phyloP scores from a whole-genome alignment of 345 rosid genomes.

The Mercurialis annua region DNA sequence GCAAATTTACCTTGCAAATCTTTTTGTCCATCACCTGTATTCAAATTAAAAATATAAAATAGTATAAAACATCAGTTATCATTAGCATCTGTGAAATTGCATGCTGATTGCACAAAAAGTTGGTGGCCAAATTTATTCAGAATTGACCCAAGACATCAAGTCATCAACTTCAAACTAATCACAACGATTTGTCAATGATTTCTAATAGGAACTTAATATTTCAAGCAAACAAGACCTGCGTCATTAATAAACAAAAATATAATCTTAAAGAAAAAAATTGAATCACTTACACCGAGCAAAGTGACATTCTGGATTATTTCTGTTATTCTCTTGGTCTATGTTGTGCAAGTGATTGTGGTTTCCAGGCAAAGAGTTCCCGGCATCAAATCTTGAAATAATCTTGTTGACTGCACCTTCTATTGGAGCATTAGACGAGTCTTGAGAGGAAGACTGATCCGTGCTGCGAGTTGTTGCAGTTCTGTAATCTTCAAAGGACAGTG shows the following conservation, averaged over 20 bases:
- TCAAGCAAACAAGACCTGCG: neutral
- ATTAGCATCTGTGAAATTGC: neutral
- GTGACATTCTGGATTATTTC: slow-evolving; percentile 8
- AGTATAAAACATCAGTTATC: neutral
- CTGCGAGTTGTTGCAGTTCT: neutral
- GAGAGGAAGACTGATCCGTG: neutral
- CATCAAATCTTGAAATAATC: neutral
- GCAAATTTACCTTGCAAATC: neutral
- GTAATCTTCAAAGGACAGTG: slow-evolving; percentile 1
- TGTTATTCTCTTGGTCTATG: neutral
- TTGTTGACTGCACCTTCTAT: neutral
- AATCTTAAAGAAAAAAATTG: neutral
- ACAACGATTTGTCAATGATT: neutral
- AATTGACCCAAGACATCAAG: neutral
- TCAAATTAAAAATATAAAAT: neutral
- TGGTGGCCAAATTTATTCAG: neutral
- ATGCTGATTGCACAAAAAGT: neutral
- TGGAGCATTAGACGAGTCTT: neutral
- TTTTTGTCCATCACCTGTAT: neutral
- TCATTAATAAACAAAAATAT: neutral
- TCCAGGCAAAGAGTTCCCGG: neutral
- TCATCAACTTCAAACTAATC: neutral
- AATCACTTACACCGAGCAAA: slow-evolving; percentile 1
- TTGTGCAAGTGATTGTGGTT: neutral
- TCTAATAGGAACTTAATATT: neutral